These are phyloP conservation scores for Verticillium tricorpus DNA, from an alignment of 2,329 filamentous ascomycete species.

Conservation along the genomic window DNA sequence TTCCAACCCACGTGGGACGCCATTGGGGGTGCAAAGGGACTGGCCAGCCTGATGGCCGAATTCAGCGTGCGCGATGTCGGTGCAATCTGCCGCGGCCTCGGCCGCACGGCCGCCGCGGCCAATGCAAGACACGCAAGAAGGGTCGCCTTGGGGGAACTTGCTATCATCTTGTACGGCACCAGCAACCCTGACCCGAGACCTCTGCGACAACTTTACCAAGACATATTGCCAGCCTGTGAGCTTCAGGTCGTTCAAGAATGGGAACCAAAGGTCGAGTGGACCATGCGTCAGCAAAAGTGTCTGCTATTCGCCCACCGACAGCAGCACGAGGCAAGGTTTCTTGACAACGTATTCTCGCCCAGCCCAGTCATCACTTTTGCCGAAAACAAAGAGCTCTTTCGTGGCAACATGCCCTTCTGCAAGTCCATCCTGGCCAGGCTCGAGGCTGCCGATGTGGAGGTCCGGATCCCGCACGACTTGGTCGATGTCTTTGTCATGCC, in stretches of 20 bases:
- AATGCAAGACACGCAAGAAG: constrained; percentile 16
- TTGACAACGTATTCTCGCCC: background rate
- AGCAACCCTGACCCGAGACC: constrained; percentile 15
- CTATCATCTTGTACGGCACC: constrained; percentile 11
- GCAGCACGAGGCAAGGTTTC: background rate
- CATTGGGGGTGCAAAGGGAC: constrained; percentile 15
- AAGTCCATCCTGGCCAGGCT: background rate
- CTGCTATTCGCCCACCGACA: background rate
- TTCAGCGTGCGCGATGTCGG: constrained; percentile 19
- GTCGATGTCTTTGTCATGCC: constrained; percentile 15
- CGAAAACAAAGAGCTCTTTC: background rate
- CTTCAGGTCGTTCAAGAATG: constrained; percentile 14
- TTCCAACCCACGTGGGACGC: constrained; percentile 18
- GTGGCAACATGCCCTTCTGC: background rate
- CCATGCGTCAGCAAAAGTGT: background rate
- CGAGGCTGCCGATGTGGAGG: background rate
- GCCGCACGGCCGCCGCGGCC: constrained; percentile 14
- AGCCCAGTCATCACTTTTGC: background rate
- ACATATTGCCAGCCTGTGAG: constrained; percentile 18
- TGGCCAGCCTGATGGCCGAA: constrained; percentile 17
- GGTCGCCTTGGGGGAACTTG: constrained; percentile 15
- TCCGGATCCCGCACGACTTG: constrained; percentile 13
- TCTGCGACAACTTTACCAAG: constrained; percentile 15
- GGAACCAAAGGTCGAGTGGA: constrained; percentile 9
- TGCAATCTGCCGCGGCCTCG: constrained; percentile 14